Evolutionary conservation across 192 early-diverging fungal genomes (phyloP).

Genomic region (Mortierella antarctica): DNA sequence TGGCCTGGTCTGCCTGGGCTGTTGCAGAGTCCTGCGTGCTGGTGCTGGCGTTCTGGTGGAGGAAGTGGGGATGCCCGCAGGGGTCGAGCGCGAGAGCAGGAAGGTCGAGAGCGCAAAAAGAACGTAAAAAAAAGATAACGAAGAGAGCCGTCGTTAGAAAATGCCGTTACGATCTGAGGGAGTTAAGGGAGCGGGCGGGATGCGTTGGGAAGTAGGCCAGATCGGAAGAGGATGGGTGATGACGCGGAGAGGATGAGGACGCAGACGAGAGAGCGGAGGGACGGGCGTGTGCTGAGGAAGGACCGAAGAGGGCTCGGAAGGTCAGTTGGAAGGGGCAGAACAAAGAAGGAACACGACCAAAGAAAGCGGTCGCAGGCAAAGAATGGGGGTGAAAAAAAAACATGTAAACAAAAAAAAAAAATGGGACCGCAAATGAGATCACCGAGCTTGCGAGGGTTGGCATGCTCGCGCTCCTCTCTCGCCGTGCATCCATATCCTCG

Average conservation of each 20-base stretch:
- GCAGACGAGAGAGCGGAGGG: no score
- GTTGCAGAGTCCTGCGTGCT: not conserved
- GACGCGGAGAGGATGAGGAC: not conserved
- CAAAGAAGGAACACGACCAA: no score
- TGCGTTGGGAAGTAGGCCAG: not conserved
- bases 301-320: not conserved
- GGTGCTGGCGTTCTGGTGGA: not conserved
- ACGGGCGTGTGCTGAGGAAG: not conserved
- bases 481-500: no score
- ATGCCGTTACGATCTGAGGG: not conserved
- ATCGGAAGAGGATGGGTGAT: not conserved
- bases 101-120: not conserved
- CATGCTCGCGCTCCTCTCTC: no score
- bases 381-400: no score
- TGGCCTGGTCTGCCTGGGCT: not conserved
- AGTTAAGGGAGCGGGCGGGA: not conserved
- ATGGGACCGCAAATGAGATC: no score
- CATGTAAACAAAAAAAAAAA: no score
- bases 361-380: not conserved
- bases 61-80: not conserved
- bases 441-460: no score
- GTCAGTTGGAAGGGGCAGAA: no score
- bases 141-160: not conserved
- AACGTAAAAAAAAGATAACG: not conserved
- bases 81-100: not conserved